Base-by-base conservation (phyloP, 2,329 filamentous ascomycete genomes). In the Colletotrichum tabaci region DNA sequence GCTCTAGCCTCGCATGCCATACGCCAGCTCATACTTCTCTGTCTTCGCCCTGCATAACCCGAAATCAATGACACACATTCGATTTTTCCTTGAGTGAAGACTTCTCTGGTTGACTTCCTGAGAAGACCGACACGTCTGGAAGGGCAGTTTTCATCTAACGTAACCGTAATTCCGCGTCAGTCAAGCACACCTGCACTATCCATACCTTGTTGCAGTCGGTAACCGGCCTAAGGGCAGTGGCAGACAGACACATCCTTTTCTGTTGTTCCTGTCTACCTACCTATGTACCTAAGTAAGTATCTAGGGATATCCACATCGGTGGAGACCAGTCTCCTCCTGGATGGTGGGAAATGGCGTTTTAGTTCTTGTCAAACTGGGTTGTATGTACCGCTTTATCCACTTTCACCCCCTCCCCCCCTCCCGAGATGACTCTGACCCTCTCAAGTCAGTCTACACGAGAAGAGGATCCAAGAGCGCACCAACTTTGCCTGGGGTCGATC, bases 341-440 rank as follows among this genome's bases (percentile, higher is more conserved):
- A 42, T 40, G n/a, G 67, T 42, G 58, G 61, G 42, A 53, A 58
- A 35, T 58, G 46, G 44, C 58, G 64, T 58, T 68, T 63, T 71
- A 63, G 68, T 62, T 38, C 55, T 57, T 26, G 7, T 67, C 9
- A 40, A 58, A 55, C 26, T 47, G 58, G 68, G 57, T 26, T 52
- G 57, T 53, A 40, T 52, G 57, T 58, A 52, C 50, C 68, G 35
- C 50, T 63, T 62, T 50, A 30, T 44, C 50, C 50, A 30, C 53
- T 57, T 62, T 65, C 58, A 49, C 68, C 49, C 55, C n/a, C 21
- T 3, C 38, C 21, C n/a, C 35, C n/a, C 50, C 23, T 53, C 38
- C 38, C 23, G 7, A 15, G 16, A 46, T 38, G 38, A 23, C 40
- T 44, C 18, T 26, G 21, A 18, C 53, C 8, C 30, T 38, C 10